Evolutionary conservation across 1,284 basidiomycete genomes (phyloP), one percentile per base, ranked within the genome.

Genomic region (Pisolithus thermaeus): DNA sequence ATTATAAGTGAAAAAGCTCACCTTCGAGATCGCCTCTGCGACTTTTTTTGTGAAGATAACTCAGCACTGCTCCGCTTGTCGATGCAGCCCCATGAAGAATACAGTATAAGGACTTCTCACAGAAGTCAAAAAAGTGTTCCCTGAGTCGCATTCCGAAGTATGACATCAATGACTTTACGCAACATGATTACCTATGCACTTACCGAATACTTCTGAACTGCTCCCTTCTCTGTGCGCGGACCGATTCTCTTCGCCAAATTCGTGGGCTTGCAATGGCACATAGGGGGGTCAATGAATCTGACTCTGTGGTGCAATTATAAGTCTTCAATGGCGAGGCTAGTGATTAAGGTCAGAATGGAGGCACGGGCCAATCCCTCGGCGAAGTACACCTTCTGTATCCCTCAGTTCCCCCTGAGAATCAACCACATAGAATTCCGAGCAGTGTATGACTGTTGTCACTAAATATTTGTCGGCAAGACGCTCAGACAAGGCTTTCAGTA

Each of bases 41-140:
- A 62, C 20, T 51, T 61, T 55, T 1, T 11, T 23, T 2, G 12
- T 23, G 4, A 66, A 7, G 8, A 63, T 4, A 2, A 48, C 8
- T 9, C 7, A 20, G 18, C 18, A 20, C 18, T 20, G 18, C 18
- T 20, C 18, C 18, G 18, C 18, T 20, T 20, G 18, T 20, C 18
- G 18, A 20, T 20, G 18, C 18, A 20, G 1, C 18, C 18, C 18
- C 18, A 20, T 20, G 18, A 20, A 20, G 18, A 20, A 20, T 20
- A 20, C 18, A 20, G 18, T 20, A 20, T 20, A 20, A 20, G 18
- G 18, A 20, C 18, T 20, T 20, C 18, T 20, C 18, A 20, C 18
- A 20, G 18, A 30, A 8, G 30, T 11, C 30, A 12, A 32, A 23
- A 40, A 40, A 40, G 4, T 40, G 39, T 22, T 18, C 8, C 39